Evolutionary conservation across 805 yeast species (phyloP).

Genomic region (Zygoascus bituminiphila): DNA sequence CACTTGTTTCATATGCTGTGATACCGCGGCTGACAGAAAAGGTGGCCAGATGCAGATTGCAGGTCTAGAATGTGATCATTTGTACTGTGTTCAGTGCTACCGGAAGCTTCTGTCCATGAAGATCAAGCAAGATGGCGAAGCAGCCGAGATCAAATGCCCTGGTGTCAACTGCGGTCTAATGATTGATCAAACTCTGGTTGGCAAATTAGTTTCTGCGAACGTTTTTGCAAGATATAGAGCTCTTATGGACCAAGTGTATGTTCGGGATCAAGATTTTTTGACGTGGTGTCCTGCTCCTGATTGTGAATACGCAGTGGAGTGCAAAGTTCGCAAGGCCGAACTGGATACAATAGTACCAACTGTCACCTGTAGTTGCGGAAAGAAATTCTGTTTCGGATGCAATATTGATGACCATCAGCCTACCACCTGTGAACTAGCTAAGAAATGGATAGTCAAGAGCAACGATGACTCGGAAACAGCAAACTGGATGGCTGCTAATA

Average conservation of each 20-base stretch:
- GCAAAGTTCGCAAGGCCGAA: conserved; percentile 24
- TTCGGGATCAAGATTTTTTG: conserved; percentile 42
- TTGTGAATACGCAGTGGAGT: conserved; percentile 52
- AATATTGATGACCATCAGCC: conserved; percentile 73
- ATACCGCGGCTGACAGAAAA: conserved; percentile 41
- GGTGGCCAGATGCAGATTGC: conserved; percentile 34
- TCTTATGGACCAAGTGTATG: conserved; percentile 34
- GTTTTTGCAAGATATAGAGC: conserved; percentile 20
- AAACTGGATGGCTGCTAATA: conserved; percentile 78
- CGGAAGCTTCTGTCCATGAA: conserved; percentile 45
- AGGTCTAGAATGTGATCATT: conserved; percentile 59
- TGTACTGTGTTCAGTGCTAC: conserved; percentile 64
- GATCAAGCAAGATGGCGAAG: conserved; percentile 28
- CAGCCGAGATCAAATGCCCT: conserved; percentile 51
- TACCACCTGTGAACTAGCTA: conserved; percentile 63
- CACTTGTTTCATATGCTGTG: conserved; percentile 68
- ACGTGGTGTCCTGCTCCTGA: conserved; percentile 85
- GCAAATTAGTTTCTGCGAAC: conserved; percentile 30
- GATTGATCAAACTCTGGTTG: conserved; percentile 28
- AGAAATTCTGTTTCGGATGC: conserved; percentile 75
- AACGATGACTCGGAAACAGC: conserved; percentile 81
- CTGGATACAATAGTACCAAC: conserved; percentile 43
- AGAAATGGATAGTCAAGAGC: conserved; percentile 69
- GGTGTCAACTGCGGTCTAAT: conserved; percentile 39
- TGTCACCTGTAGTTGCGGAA: conserved; percentile 58